phyloP scores from a whole-genome alignment of 2,329 filamentous ascomycete genomes.

The Botrytis paeoniae region DNA sequence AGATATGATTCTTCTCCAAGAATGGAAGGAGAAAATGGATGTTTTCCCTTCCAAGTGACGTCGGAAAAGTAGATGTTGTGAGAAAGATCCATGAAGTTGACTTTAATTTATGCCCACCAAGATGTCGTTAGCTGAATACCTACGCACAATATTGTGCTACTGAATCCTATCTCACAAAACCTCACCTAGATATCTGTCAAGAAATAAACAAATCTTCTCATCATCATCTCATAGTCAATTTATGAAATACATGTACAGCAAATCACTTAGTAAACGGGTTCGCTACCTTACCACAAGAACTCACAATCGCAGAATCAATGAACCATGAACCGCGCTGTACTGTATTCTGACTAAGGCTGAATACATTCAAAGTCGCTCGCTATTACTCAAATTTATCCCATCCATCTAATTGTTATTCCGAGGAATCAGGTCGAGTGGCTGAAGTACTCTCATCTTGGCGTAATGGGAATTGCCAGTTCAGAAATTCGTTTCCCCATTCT shows the following conservation, averaged over 20 bases:
- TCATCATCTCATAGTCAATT: not conserved
- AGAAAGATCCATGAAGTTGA: not conserved
- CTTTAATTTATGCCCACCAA: not conserved
- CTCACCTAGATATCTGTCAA: not conserved
- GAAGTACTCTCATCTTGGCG: not conserved
- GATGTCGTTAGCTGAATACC: too few relatives aligned
- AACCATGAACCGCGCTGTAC: not conserved
- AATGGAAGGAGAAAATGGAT: not conserved
- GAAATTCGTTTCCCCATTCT: not conserved
- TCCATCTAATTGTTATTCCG: not conserved
- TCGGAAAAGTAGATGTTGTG: not conserved
- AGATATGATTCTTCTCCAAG: not conserved
- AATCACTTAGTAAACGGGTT: not conserved
- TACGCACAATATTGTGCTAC: not conserved
- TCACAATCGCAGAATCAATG: not conserved
- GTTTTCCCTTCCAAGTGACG: accelerated
- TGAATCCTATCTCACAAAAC: too few relatives aligned
- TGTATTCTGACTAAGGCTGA: not conserved
- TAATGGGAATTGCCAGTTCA: not conserved
- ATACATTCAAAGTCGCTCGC: not conserved
- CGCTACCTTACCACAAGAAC: not conserved
- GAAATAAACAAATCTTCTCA: too few relatives aligned
- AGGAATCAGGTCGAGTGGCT: not conserved
- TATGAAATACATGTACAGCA: too few relatives aligned
- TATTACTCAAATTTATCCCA: not conserved